Conservation (phyloP, 441 rosid genomes). For the Cnidoscolus chayamansa region DNA sequence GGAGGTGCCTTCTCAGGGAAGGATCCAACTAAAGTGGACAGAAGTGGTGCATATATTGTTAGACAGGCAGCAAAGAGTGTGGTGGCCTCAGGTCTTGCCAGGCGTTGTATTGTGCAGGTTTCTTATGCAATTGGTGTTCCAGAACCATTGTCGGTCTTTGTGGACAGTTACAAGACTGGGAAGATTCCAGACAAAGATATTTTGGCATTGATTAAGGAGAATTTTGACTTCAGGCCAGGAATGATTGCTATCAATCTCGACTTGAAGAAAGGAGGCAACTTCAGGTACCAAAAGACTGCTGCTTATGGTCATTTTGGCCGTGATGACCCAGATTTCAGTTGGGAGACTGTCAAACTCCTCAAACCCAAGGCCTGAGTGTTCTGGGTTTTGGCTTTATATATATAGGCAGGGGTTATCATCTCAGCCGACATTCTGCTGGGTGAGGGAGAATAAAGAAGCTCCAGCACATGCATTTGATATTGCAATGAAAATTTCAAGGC, state of each 20-base stretch:
- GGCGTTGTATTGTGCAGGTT: conserved; percentile 69
- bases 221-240: conserved; percentile 79
- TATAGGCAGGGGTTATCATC: conserved; percentile 31
- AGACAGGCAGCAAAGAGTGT: conserved; percentile 84
- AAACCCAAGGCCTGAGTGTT: conserved; percentile 53
- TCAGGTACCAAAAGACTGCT: conserved; percentile 75
- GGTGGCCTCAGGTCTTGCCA: conserved; percentile 71
- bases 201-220: conserved; percentile 58
- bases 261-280: conserved; percentile 69
- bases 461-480: conserved; percentile 27
- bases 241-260: conserved; percentile 80
- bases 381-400: conserved; percentile 9
- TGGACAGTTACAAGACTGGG: conserved; percentile 73
- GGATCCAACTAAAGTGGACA: conserved; percentile 68
- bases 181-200: conserved; percentile 70
- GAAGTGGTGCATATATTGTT: conserved; percentile 71
- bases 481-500: neutral
- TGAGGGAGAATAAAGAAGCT: conserved; percentile 30
- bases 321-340: conserved; percentile 71
- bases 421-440: conserved; percentile 23
- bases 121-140: conserved; percentile 79
- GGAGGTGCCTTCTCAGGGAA: conserved; percentile 55
- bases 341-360: conserved; percentile 71
- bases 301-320: conserved; percentile 81
- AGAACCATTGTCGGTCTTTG: conserved; percentile 72